A percentile compares a stretch with the other conserved stretches of the same genome.
Conservation (phyloP, 352 stramenopile species). For the Nothophytophthora sp. region DNA sequence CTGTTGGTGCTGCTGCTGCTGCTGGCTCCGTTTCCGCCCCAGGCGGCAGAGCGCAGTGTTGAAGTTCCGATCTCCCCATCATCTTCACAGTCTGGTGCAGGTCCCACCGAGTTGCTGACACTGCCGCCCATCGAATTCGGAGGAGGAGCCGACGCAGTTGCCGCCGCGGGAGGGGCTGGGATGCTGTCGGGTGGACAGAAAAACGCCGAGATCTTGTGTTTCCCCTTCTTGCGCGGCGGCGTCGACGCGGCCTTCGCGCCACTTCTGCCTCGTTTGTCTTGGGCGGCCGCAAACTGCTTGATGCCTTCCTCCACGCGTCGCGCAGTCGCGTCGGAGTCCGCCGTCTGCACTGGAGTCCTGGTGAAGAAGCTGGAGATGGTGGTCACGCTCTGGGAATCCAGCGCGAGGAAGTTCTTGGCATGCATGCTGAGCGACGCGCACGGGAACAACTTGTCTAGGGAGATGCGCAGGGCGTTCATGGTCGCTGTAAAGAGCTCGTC, state of each 20-base stretch:
- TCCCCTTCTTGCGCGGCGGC: conserved; percentile 21
- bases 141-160: too few relatives aligned
- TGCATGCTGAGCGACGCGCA: conserved; percentile 56
- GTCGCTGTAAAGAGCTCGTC: conserved; percentile 55
- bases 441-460: conserved; percentile 60
- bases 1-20: too few relatives aligned
- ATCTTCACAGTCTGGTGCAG: too few relatives aligned
- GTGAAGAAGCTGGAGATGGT: conserved; percentile 80
- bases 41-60: too few relatives aligned
- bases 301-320: conserved; percentile 26
- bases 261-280: conserved; percentile 14
- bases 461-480: conserved; percentile 50
- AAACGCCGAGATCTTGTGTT: conserved; percentile 64
- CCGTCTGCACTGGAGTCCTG: conserved; percentile 18
- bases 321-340: conserved; percentile 4
- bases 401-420: conserved; percentile 69
- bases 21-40: too few relatives aligned
- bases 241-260: not conserved
- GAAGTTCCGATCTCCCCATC: too few relatives aligned
- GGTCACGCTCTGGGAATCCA: conserved; percentile 35
- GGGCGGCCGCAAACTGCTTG: conserved; percentile 20
- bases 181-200: conserved; percentile 22
- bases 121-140: too few relatives aligned
- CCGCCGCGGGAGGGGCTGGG: not conserved
- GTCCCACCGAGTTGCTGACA: too few relatives aligned